Evolutionary conservation across 345 rosid species (phyloP).

Genomic region (Trapa bicornis): DNA sequence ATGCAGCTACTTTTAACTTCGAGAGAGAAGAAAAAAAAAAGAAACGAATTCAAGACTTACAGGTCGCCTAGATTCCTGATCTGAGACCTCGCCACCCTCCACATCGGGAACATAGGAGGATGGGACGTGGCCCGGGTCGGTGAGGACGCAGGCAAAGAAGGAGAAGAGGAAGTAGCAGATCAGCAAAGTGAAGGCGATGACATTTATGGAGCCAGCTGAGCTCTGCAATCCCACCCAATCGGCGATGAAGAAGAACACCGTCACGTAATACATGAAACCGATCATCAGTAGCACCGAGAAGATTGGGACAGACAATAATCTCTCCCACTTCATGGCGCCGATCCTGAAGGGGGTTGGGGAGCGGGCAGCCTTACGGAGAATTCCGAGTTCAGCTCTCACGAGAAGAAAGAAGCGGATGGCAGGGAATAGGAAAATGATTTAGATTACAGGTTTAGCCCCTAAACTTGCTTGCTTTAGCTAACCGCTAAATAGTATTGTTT

Average conservation of each 20-base stretch:
- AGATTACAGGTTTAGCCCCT: no score
- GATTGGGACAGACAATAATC: slow-evolving; percentile 9
- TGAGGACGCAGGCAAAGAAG: slow-evolving; percentile 11
- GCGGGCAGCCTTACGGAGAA: background rate
- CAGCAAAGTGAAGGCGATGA: slow-evolving; percentile 2
- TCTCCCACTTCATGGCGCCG: slow-evolving; percentile 9
- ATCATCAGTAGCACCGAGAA: slow-evolving; percentile 8
- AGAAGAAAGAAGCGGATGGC: background rate
- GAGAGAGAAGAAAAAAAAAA: background rate
- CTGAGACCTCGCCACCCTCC: slow-evolving; percentile 6
- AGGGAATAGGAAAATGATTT: background rate
- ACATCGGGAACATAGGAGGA: slow-evolving; percentile 14
- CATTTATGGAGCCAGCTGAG: slow-evolving; percentile 8
- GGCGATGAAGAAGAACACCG: slow-evolving; percentile 11
- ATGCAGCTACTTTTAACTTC: background rate
- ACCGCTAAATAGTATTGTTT: no score
- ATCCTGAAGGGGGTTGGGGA: background rate
- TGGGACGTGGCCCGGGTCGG: slow-evolving; percentile 14
- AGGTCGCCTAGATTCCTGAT: slow-evolving; percentile 10
- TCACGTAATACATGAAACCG: slow-evolving; percentile 14
- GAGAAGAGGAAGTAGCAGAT: slow-evolving; percentile 9
- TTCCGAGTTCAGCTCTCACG: background rate
- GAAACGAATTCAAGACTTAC: slow-evolving; percentile 6
- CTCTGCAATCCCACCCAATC: slow-evolving; percentile 13
- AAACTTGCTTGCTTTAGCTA: no score